A percentile compares a stretch with the other conserved stretches of the same genome.
phyloP scores from a whole-genome alignment of 2,329 filamentous ascomycete genomes.

The Cytospora paraplurivora region DNA sequence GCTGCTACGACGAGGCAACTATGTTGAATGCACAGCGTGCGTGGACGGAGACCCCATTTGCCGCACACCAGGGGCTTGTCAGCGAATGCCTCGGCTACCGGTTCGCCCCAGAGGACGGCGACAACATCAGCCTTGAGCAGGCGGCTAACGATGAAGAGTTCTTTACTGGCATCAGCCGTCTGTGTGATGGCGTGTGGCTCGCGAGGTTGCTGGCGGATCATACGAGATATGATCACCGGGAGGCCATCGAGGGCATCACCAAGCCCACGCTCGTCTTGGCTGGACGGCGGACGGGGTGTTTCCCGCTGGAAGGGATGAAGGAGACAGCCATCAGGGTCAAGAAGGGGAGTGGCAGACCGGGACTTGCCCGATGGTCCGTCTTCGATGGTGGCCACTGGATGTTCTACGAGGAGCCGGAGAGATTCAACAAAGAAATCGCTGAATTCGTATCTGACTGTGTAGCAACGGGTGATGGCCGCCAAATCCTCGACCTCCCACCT shows the following conservation, averaged over 20 bases:
- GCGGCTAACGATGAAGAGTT: conserved; percentile 38
- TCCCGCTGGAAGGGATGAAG: conserved; percentile 41
- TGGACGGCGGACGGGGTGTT: conserved; percentile 42
- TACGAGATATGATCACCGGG: conserved; percentile 46
- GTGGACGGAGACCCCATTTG: conserved; percentile 32
- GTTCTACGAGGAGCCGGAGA: conserved; percentile 44
- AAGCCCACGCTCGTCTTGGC: conserved; percentile 42
- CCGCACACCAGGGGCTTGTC: conserved; percentile 39
- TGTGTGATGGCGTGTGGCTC: conserved; percentile 43
- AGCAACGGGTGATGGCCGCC: not conserved
- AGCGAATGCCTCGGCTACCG: conserved; percentile 42
- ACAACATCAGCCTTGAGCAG: conserved; percentile 33
- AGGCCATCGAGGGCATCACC: conserved; percentile 41
- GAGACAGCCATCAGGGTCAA: conserved; percentile 40
- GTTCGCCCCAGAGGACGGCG: conserved; percentile 32
- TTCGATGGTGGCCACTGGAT: conserved; percentile 45
- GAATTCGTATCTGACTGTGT: conserved; percentile 34
- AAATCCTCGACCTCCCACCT: not conserved
- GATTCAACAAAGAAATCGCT: conserved; percentile 41
- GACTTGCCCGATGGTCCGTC: conserved; percentile 35
- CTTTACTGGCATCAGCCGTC: conserved; percentile 39
- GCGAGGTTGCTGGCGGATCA: conserved; percentile 43
- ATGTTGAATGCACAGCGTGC: conserved; percentile 38
- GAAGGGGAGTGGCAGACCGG: conserved; percentile 29
- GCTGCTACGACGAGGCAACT: conserved; percentile 43